phyloP scores from a whole-genome alignment of 306 rosid species.

The Hippophae tibetana region DNA sequence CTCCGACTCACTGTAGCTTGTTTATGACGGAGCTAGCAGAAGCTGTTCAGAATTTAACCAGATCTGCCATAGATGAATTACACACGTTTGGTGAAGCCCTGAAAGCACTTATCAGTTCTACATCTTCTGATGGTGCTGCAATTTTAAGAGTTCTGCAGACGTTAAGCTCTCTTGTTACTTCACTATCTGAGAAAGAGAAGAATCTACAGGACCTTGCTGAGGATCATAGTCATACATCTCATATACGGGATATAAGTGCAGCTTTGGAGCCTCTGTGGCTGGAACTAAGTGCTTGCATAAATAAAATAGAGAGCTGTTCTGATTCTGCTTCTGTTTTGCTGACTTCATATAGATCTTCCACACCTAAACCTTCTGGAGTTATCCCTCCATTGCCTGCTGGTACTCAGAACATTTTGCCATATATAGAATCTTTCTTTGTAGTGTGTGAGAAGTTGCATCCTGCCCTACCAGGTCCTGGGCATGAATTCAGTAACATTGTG shows the following conservation, averaged over 20 bases:
- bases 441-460: slow-evolving; percentile 94
- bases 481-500: slow-evolving; percentile 42
- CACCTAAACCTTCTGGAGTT: slow-evolving; percentile 61
- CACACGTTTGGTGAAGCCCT: slow-evolving; percentile 60
- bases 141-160: slow-evolving; percentile 94
- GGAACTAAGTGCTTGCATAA: slow-evolving; percentile 82
- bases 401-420: slow-evolving; percentile 85
- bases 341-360: slow-evolving; percentile 41
- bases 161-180: slow-evolving; percentile 71
- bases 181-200: slow-evolving; percentile 50
- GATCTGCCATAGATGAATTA: slow-evolving; percentile 74
- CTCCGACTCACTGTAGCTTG: slow-evolving; percentile 74
- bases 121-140: slow-evolving; percentile 89
- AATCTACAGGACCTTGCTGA: slow-evolving; percentile 31
- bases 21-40: slow-evolving; percentile 74
- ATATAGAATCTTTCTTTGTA: slow-evolving; percentile 90
- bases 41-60: slow-evolving; percentile 71
- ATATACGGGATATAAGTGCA: slow-evolving; percentile 62
- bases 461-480: slow-evolving; percentile 57
- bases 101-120: slow-evolving; percentile 68
- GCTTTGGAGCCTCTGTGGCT: slow-evolving; percentile 92
- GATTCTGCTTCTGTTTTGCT: slow-evolving; percentile 56
- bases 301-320: slow-evolving; percentile 80
- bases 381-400: slow-evolving; percentile 70
- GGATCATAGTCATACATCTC: slow-evolving; percentile 43